Evolutionary conservation across 2,329 filamentous ascomycete genomes (phyloP).

Genomic region (Penicillium vulpinum): DNA sequence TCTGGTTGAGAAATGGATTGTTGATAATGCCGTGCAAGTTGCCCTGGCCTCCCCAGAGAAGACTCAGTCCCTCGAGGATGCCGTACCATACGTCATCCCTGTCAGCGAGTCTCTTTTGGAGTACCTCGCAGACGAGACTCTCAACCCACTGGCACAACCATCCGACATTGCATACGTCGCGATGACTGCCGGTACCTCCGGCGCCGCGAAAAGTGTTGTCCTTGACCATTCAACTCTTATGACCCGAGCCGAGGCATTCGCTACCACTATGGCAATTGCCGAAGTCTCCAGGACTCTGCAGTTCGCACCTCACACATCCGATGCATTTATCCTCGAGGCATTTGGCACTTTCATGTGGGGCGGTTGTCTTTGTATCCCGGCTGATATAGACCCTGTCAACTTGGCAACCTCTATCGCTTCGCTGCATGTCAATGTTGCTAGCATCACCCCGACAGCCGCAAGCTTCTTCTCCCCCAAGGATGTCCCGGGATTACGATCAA

Average conservation of each 20-base stretch:
- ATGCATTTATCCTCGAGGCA: constrained; percentile 45
- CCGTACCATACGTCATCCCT: constrained; percentile 42
- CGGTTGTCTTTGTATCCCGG: constrained; percentile 51
- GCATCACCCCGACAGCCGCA: constrained; percentile 35
- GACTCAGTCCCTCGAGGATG: constrained; percentile 43
- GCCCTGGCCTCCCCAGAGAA: constrained; percentile 42
- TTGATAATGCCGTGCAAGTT: constrained; percentile 42
- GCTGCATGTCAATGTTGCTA: constrained; percentile 35
- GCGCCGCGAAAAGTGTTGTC: constrained; percentile 36
- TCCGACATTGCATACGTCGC: constrained; percentile 35
- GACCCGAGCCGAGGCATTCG: constrained; percentile 32
- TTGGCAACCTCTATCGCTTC: constrained; percentile 55
- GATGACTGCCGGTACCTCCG: constrained; percentile 37
- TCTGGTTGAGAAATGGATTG: constrained; percentile 40
- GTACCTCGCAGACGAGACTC: constrained; percentile 25
- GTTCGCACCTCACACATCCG: constrained; percentile 49
- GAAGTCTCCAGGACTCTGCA: constrained; percentile 38
- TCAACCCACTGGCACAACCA: constrained; percentile 6
- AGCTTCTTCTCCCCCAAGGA: constrained; percentile 28
- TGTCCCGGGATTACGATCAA: constrained; percentile 25
- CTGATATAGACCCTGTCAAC: constrained; percentile 49
- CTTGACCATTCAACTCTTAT: constrained; percentile 38
- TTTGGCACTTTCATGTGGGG: constrained; percentile 43
- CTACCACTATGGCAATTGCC: constrained; percentile 23
- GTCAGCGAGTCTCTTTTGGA: constrained; percentile 39